Percentiles rank a stretch among this genome's conserved stretches.
Conservation (phyloP, 352 stramenopile species). For the Globisporangium orthogonon region DNA sequence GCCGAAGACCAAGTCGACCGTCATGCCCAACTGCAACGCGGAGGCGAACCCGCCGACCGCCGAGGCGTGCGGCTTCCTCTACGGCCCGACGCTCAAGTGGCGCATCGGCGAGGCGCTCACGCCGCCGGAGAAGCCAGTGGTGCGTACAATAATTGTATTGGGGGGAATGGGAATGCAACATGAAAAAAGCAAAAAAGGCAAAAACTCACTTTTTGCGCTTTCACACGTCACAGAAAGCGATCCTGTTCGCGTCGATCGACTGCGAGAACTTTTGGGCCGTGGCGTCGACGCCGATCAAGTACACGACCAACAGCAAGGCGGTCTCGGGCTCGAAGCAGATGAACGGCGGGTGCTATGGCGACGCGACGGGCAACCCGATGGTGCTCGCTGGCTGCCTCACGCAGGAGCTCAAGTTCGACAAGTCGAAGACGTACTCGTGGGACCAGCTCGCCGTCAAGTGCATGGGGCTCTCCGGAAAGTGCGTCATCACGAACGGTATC, state of each 20-base stretch:
- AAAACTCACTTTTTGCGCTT: neutral
- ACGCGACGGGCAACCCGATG: constrained; percentile 46
- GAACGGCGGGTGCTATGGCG: constrained; percentile 79
- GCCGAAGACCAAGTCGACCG: constrained; percentile 23
- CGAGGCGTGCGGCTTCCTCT: constrained; percentile 80
- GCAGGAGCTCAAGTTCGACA: constrained; percentile 61
- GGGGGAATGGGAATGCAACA: no score
- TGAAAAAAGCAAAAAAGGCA: no score
- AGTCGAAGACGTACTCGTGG: constrained; percentile 80
- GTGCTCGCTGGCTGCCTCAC: constrained; percentile 80
- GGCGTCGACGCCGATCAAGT: constrained; percentile 65
- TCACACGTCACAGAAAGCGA: constrained; percentile 28
- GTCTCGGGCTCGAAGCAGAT: constrained; percentile 80
- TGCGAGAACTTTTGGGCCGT: constrained; percentile 85
- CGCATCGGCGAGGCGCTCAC: constrained; percentile 63
- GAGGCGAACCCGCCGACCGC: constrained; percentile 52
- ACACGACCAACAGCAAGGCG: constrained; percentile 61
- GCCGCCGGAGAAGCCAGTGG: constrained; percentile 31
- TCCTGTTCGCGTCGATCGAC: constrained; percentile 81
- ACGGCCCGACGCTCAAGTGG: constrained; percentile 79
- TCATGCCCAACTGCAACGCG: constrained; percentile 49
- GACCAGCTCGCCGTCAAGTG: constrained; percentile 81
- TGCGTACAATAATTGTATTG: neutral
- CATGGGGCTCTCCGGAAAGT: constrained; percentile 64
- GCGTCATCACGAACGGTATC: constrained; percentile 79